Conservation (phyloP, 108 stramenopile genomes). For the Cylindrotheca closterium region DNA sequence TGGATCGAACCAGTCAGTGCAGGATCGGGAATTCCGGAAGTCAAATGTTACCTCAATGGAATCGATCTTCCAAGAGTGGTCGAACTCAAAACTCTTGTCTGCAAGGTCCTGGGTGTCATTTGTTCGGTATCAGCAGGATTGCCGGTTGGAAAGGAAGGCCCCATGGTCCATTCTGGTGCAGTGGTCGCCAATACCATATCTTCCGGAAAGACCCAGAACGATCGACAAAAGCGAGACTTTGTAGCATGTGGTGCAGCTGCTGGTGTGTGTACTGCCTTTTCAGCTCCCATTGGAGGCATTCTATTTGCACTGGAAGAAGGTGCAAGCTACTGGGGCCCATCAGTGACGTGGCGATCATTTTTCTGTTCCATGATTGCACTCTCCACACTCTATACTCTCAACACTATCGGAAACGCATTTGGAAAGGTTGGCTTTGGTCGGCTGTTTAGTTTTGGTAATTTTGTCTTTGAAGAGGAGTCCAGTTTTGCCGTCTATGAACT, state of each 20-base stretch:
- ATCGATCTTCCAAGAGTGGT: conserved; percentile 46
- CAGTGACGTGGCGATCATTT: conserved; percentile 83
- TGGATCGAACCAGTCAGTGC: conserved; percentile 42
- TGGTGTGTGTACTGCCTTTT: conserved; percentile 89
- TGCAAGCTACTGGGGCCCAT: conserved; percentile 77
- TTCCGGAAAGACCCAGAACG: conserved; percentile 38
- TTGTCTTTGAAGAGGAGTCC: conserved; percentile 37
- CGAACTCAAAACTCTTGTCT: conserved; percentile 48
- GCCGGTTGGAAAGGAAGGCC: conserved; percentile 81
- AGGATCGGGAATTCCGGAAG: conserved; percentile 81
- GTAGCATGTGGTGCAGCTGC: conserved; percentile 84
- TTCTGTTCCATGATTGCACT: conserved; percentile 76
- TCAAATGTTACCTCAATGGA: conserved; percentile 78
- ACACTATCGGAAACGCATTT: conserved; percentile 35
- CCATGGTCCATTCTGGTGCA: conserved; percentile 72
- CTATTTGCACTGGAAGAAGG: conserved; percentile 86
- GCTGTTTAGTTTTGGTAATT: conserved; percentile 52
- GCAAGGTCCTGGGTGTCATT: conserved; percentile 74
- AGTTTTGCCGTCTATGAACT: conserved; percentile 67
- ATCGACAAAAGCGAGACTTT: conserved; percentile 69
- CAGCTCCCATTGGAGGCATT: conserved; percentile 88
- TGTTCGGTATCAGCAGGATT: conserved; percentile 50
- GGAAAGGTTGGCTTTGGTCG: conserved; percentile 40
- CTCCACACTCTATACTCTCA: conserved; percentile 22
- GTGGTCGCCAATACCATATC: conserved; percentile 37